Evolutionary conservation across 306 rosid species (phyloP).

Genomic region (Begonia masoniana): DNA sequence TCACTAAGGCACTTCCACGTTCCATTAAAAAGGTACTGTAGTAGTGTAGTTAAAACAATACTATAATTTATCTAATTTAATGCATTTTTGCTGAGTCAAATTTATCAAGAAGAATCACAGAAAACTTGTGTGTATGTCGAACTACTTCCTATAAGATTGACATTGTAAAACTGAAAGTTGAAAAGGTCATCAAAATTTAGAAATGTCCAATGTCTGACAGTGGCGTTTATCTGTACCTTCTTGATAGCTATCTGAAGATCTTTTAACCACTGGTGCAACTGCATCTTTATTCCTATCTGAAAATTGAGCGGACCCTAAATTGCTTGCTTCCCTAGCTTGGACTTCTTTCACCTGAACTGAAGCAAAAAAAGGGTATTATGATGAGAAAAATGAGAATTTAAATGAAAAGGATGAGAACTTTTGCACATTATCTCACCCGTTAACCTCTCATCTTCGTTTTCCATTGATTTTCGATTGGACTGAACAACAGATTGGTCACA

Average conservation of each 20-base stretch:
- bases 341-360: slow-evolving; percentile 40
- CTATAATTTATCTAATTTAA: no score
- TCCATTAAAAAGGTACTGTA: no score
- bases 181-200: background rate
- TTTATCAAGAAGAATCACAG: no score
- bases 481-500: slow-evolving; percentile 21
- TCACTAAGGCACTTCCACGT: no score
- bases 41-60: no score
- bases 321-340: slow-evolving; percentile 15
- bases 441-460: slow-evolving; percentile 22
- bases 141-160: no score
- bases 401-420: slow-evolving; percentile 7
- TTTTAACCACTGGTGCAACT: slow-evolving; percentile 49
- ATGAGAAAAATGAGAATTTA: slow-evolving; percentile 1
- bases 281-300: slow-evolving; percentile 24
- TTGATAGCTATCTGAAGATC: slow-evolving; percentile 43
- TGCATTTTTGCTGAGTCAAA: no score
- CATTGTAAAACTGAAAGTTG: no score
- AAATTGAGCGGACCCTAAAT: slow-evolving; percentile 18
- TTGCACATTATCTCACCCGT: slow-evolving; percentile 25
- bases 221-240: slow-evolving; percentile 26
- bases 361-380: slow-evolving; percentile 18
- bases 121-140: no score
- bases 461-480: slow-evolving; percentile 21
- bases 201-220: slow-evolving; percentile 1